Percentiles rank a stretch among this genome's conserved stretches.
phyloP scores from a whole-genome alignment of 176 grass and related monocot genomes.

The Typha latifolia region DNA sequence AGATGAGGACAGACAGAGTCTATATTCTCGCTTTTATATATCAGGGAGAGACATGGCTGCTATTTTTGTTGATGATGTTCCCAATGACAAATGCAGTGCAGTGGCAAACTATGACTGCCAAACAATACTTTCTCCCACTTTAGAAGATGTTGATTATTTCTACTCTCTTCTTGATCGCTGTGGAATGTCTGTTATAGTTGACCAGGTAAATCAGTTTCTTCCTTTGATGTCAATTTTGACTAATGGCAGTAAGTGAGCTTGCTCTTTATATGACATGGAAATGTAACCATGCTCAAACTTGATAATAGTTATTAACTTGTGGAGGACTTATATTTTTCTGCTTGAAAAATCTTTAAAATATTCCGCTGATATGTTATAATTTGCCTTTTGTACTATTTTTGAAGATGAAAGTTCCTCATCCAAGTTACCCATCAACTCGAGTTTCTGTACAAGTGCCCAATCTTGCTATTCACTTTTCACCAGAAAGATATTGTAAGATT shows the following conservation, averaged over 20 bases:
- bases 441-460: slow-evolving; percentile 97
- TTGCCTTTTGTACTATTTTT: slow-evolving; percentile 15
- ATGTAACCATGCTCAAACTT: background rate
- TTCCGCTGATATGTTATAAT: background rate
- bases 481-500: slow-evolving; percentile 77
- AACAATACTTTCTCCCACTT: slow-evolving; percentile 16
- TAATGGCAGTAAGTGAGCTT: background rate
- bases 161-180: slow-evolving; percentile 94
- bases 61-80: slow-evolving; percentile 53
- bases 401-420: slow-evolving; percentile 93
- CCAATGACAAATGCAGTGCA: slow-evolving; percentile 22
- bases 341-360: no score
- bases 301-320: no score
- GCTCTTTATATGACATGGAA: background rate
- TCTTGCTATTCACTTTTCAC: slow-evolving; percentile 84
- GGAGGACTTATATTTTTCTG: no score
- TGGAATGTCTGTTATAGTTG: slow-evolving; percentile 85
- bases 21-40: slow-evolving; percentile 91
- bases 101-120: slow-evolving; percentile 28
- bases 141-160: slow-evolving; percentile 29
- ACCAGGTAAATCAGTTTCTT: slow-evolving; percentile 49
- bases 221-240: background rate
- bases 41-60: slow-evolving; percentile 96
- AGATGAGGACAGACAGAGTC: slow-evolving; percentile 64
- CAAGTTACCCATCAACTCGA: slow-evolving; percentile 76